Evolutionary conservation across 2,329 filamentous ascomycete genomes (phyloP).

Genomic region (Penicillium sp.): DNA sequence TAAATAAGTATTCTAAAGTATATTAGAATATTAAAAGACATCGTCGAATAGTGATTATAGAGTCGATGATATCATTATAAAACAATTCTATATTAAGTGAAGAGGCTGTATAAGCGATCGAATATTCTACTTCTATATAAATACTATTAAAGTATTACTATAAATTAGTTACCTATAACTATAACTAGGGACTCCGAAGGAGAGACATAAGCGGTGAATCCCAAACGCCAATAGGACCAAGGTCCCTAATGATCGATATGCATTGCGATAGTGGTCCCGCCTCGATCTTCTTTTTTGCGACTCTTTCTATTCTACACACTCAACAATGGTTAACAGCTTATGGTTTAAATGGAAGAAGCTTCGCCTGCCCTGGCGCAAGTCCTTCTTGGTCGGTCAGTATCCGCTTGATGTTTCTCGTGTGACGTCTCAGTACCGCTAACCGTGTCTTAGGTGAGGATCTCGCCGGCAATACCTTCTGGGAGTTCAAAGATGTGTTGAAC

Average conservation of each 20-base stretch:
- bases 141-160: no score
- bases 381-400: constrained; percentile 56
- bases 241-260: no score
- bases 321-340: constrained; percentile 47
- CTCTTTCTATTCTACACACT: constrained; percentile 12
- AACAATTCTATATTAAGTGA: no score
- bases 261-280: background rate
- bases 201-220: no score
- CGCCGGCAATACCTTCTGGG: constrained; percentile 65
- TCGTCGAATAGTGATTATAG: no score
- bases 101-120: background rate
- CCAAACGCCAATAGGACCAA: no score
- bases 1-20: no score
- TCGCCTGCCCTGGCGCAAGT: constrained; percentile 61
- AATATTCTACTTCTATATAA: no score
- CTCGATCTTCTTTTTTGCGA: constrained; percentile 7
- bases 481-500: constrained; percentile 61
- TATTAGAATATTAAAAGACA: no score
- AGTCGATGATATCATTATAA: no score
- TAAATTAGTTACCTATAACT: no score
- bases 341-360: constrained; percentile 66
- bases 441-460: constrained; percentile 56
- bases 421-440: constrained; percentile 11
- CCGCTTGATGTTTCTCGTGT: background rate
- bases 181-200: no score